A percentile compares a stretch with the other conserved stretches of the same genome.
Conservation (phyloP, 495 filamentous ascomycete genomes). For the Trichoderma virens region DNA sequence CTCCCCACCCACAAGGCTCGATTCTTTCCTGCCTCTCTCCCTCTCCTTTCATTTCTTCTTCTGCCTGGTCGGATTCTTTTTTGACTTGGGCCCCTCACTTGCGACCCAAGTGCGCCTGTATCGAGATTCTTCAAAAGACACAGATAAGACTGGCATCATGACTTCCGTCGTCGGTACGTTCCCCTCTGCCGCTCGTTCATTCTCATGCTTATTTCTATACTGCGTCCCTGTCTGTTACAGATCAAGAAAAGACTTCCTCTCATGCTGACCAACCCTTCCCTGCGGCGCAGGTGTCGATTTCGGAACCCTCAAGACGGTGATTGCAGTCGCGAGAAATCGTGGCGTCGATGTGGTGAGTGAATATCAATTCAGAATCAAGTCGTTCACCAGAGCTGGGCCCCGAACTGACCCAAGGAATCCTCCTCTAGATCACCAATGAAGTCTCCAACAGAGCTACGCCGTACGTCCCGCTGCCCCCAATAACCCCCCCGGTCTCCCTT, state of each 20-base stretch:
- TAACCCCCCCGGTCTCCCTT: constrained; percentile 10
- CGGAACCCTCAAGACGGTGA: constrained; percentile 92
- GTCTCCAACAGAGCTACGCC: constrained; percentile 97
- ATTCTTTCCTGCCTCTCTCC: neutral
- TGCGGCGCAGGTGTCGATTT: constrained; percentile 70
- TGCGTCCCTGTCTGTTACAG: constrained; percentile 1
- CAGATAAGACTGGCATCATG: neutral
- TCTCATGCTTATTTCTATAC: constrained; percentile 8
- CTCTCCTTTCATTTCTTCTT: neutral
- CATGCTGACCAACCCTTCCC: constrained; percentile 13
- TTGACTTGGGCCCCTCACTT: constrained; percentile 3
- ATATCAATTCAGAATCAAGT: neutral
- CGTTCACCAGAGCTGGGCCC: constrained; percentile 17
- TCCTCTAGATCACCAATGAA: constrained; percentile 85
- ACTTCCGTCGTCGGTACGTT: constrained; percentile 23
- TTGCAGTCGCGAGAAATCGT: constrained; percentile 94
- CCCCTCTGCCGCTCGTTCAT: neutral
- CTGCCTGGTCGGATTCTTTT: neutral
- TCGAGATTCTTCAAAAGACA: neutral
- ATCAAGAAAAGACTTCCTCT: neutral
- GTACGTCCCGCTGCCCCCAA: constrained; percentile 48
- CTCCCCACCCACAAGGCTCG: neutral
- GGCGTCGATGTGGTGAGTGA: constrained; percentile 98
- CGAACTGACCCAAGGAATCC: constrained; percentile 8
- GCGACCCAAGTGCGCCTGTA: neutral